Conservation (phyloP, 305 asterid species). For the Petunia hybrid region DNA sequence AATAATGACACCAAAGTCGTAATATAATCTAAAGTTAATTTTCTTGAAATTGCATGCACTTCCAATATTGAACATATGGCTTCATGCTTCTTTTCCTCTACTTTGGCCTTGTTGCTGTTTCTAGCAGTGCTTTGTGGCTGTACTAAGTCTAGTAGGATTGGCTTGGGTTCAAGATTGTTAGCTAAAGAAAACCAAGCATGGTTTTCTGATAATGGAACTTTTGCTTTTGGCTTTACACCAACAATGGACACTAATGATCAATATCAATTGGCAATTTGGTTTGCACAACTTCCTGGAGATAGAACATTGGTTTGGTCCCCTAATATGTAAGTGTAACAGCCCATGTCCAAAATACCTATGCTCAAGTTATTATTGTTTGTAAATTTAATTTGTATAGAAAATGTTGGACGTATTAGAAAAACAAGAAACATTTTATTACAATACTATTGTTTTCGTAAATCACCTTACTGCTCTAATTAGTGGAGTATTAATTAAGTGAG, state of each 20-base stretch:
- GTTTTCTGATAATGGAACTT: conserved; percentile 79
- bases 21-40: conserved; percentile 31
- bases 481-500: no score
- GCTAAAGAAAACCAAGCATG: conserved; percentile 68
- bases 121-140: conserved; percentile 36
- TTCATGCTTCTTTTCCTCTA: conserved; percentile 17
- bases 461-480: no score
- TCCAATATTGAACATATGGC: neutral
- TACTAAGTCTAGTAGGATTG: conserved; percentile 43
- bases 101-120: conserved; percentile 39
- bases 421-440: no score
- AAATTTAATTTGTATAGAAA: no score
- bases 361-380: no score
- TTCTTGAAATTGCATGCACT: neutral
- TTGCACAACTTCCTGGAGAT: conserved; percentile 74
- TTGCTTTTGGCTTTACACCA: conserved; percentile 78
- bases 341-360: neutral
- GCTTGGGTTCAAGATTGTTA: conserved; percentile 61
- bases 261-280: conserved; percentile 78
- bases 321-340: conserved; percentile 56
- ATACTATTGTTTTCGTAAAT: no score
- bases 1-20: conserved; percentile 21
- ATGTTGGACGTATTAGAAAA: no score
- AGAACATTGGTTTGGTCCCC: conserved; percentile 79
- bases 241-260: conserved; percentile 40